Conservation (phyloP, 805 yeast genomes). For the Wickerhamiella lipophila region DNA sequence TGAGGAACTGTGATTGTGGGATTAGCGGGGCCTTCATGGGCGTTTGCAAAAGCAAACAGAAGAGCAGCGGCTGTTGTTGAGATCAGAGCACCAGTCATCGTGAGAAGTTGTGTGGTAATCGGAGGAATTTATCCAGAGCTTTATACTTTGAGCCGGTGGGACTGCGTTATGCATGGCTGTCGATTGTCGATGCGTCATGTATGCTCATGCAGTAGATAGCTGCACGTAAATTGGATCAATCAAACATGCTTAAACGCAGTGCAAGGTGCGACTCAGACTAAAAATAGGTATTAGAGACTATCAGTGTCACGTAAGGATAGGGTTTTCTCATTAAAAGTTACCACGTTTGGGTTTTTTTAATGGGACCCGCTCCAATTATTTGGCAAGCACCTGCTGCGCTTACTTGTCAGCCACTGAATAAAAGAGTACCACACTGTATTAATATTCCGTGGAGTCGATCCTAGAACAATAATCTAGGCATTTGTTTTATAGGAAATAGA, state of each 20-base stretch:
- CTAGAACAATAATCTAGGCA: too few species aligned
- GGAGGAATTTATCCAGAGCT: background rate
- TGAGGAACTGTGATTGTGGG: slow-evolving; percentile 7
- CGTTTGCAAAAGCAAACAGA: background rate
- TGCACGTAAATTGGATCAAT: slow-evolving; percentile 11
- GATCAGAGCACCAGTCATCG: background rate
- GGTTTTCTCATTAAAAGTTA: background rate
- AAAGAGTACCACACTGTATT: background rate
- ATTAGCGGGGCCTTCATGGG: background rate
- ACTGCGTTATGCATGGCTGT: slow-evolving; percentile 7
- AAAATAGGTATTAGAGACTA: background rate
- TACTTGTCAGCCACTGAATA: background rate
- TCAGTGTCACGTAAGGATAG: background rate
- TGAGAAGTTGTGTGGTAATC: background rate
- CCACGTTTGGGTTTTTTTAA: background rate
- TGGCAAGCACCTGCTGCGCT: too few species aligned
- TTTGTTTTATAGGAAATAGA: too few species aligned
- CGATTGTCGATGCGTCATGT: slow-evolving; percentile 8
- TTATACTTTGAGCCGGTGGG: slow-evolving; percentile 1
- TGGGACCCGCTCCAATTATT: background rate
- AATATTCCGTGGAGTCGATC: background rate
- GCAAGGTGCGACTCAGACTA: slow-evolving; percentile 6
- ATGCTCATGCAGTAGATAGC: slow-evolving; percentile 4
- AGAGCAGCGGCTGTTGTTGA: slow-evolving; percentile 6
- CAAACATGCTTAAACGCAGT: slow-evolving; percentile 2